Base-by-base conservation (phyloP, 2,329 filamentous ascomycete genomes). In the Alternaria infectoria region DNA sequence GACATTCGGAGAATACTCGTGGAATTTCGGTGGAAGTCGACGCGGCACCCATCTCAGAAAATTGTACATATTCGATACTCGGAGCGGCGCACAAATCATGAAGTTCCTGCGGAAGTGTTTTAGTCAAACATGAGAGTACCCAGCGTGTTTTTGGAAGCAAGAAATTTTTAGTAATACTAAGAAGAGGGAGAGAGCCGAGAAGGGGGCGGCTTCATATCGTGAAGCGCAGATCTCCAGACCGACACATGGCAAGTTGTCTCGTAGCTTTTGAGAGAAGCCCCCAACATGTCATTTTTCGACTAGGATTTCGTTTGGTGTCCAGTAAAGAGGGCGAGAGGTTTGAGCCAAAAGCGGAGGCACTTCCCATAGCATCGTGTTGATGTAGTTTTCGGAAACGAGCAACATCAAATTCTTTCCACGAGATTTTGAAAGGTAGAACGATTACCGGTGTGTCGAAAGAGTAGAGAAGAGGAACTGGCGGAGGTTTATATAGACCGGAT, bases 51-150 rank as follows among this genome's bases (percentile, higher is more conserved):
- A 36, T n/a, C 2, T 36, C 9, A 5, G n/a, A 4, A n/a, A 36
- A n/a, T n/a, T 15, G 32, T 36, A 7, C 15, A 36, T n/a, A n/a
- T 36, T n/a, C n/a, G 32, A 4, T 36, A n/a, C 32, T 36, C 32
- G 32, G 15, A 36, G 15, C 7, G 32, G 15, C 32, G 15, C 15
- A 36, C 32, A 36, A 9, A n/a, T n/a, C 15, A 36, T 36, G 1
- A 3, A 7, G 6, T 2, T 12, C 0, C 13, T 13, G 30, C 13
- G 6, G 6, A 7, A 8, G 0, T 36, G 4, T n/a, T 36, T 36
- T 9, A n/a, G 15, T 1, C 15, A 36, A 5, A 5, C 32, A 36
- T 36, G 32, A 3, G 9, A 3, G 15, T 8, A 0, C 2, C 5
- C 4, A 5, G 1, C 0, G 32, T n/a, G 2, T 3, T 36, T n/a